A percentile compares a stretch with the other conserved stretches of the same genome.
phyloP scores from a whole-genome alignment of 257 asterid species.

The Solanum etuberosum region DNA sequence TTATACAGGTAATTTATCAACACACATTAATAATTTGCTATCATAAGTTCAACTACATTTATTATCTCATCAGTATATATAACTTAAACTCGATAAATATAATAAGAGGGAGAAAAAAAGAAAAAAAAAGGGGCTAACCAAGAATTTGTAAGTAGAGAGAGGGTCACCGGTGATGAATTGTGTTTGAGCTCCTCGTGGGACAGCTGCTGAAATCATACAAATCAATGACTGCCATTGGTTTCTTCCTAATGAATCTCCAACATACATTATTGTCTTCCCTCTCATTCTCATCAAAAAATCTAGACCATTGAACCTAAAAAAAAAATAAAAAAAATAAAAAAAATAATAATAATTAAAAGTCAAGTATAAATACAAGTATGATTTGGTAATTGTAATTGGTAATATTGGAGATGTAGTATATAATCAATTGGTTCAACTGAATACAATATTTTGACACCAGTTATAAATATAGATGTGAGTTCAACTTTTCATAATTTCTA shows the following conservation, averaged over 20 bases:
- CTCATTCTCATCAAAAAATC: conserved; percentile 21
- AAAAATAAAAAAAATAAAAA: too few relatives aligned
- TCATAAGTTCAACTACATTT: background rate
- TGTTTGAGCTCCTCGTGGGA: conserved; percentile 47
- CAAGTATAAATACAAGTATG: background rate
- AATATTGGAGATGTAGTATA: background rate
- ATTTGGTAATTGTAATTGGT: too few relatives aligned
- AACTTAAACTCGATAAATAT: background rate
- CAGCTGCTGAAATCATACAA: conserved; percentile 67
- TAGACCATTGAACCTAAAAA: conserved; percentile 26
- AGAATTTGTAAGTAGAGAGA: conserved; percentile 48
- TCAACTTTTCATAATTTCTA: too few relatives aligned
- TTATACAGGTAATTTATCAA: background rate
- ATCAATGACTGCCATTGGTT: conserved; percentile 89
- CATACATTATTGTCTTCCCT: conserved; percentile 70
- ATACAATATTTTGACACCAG: too few relatives aligned
- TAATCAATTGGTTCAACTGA: background rate
- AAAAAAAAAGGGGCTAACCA: conserved; percentile 38
- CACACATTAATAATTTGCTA: background rate
- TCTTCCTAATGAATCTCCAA: conserved; percentile 87
- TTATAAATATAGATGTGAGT: background rate
- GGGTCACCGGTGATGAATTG: conserved; percentile 62
- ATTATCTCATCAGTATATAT: background rate
- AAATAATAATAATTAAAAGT: too few relatives aligned
- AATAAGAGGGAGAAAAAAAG: background rate